Conservation (phyloP, 23 red algal genomes). For the Gracilaria domingensis region DNA sequence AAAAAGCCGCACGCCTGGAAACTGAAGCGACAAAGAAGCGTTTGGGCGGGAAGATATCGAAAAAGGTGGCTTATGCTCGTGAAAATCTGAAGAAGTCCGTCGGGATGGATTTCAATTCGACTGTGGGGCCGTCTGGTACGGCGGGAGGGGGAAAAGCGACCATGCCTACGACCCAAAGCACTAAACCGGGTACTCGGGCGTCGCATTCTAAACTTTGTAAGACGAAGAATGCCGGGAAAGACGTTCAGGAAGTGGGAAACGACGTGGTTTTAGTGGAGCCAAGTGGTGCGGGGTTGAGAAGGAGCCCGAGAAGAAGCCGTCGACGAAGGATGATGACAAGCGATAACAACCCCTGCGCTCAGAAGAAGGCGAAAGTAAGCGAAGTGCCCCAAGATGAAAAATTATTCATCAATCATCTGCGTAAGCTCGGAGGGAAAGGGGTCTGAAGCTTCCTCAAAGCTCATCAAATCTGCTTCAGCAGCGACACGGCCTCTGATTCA, state of each 20-base stretch:
- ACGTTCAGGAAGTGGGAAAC: too few species aligned
- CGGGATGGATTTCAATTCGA: not conserved
- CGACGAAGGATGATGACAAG: not conserved
- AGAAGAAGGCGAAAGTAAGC: not conserved
- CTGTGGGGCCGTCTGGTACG: not conserved
- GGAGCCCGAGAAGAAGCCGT: not conserved
- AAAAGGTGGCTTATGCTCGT: not conserved
- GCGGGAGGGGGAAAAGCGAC: not conserved
- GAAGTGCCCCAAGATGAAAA: not conserved
- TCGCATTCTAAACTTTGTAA: not conserved
- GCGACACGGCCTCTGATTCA: not conserved
- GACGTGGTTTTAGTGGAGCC: too few species aligned
- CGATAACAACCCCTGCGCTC: not conserved
- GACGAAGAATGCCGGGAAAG: not conserved
- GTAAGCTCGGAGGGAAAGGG: not conserved
- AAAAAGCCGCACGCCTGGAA: not conserved
- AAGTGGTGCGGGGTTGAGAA: too few species aligned
- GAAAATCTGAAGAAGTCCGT: not conserved
- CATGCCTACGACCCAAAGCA: not conserved
- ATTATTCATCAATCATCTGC: not conserved
- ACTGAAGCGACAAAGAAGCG: not conserved
- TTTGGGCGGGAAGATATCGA: not conserved
- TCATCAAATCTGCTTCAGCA: not conserved
- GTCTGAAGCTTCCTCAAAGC: not conserved
- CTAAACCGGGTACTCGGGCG: not conserved